These are phyloP conservation scores for Strobilomyces confusus DNA, from an alignment of 768 basidiomycete genomes.

Conservation along the genomic window DNA sequence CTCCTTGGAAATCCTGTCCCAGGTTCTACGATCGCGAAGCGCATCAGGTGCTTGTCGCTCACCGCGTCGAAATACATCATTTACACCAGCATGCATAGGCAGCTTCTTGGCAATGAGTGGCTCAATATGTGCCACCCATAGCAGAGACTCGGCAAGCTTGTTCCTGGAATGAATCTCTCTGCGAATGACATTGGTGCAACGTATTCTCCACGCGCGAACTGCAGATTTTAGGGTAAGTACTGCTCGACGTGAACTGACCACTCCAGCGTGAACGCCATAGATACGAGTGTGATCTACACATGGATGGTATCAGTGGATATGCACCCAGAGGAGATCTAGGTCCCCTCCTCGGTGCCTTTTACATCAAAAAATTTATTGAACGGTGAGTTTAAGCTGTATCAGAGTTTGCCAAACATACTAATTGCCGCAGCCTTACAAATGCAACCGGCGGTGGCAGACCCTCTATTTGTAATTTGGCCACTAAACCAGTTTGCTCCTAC, in stretches of 20 bases:
- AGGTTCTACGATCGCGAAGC: slow-evolving; percentile 6
- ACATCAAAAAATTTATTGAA: slow-evolving; percentile 37
- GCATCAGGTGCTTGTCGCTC: slow-evolving; percentile 3
- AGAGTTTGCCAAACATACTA: neutral
- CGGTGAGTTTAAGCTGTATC: slow-evolving; percentile 22
- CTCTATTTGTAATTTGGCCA: slow-evolving; percentile 43
- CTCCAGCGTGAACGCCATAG: slow-evolving; percentile 8
- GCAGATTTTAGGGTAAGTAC: slow-evolving; percentile 33
- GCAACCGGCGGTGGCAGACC: slow-evolving; percentile 28
- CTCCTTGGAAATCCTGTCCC: slow-evolving; percentile 38
- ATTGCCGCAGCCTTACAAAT: too few species aligned
- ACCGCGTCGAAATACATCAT: neutral
- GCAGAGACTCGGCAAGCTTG: slow-evolving; percentile 31
- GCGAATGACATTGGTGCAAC: slow-evolving; percentile 38
- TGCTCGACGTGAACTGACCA: neutral
- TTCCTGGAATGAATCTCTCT: slow-evolving; percentile 33
- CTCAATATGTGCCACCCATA: slow-evolving; percentile 34
- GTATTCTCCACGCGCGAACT: slow-evolving; percentile 36
- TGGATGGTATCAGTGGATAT: slow-evolving; percentile 37
- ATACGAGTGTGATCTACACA: slow-evolving; percentile 39
- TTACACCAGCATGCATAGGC: slow-evolving; percentile 8
- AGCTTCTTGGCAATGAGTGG: slow-evolving; percentile 30
- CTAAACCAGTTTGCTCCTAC: slow-evolving; percentile 38
- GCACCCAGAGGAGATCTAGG: slow-evolving; percentile 30
- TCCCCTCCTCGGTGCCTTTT: slow-evolving; percentile 37